A percentile compares a stretch with the other conserved stretches of the same genome.
These are phyloP conservation scores for Glycine soja DNA, from an alignment of 306 rosid species.

Conservation along the genomic window DNA sequence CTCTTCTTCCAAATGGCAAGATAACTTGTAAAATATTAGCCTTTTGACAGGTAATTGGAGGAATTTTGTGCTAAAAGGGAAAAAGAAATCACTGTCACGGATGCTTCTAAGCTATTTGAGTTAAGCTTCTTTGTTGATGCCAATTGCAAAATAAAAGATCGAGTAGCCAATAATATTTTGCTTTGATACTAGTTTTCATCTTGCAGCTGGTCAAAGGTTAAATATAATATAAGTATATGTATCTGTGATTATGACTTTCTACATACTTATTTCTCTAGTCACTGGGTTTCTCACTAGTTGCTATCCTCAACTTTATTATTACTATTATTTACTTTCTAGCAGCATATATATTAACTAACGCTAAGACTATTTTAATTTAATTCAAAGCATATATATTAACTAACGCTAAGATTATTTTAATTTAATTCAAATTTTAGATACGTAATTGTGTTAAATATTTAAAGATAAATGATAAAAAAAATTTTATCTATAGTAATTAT, in stretches of 20 bases:
- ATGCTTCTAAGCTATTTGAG: conserved; percentile 41
- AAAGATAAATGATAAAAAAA: no score
- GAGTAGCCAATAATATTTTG: conserved; percentile 37
- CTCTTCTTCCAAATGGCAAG: conserved; percentile 35
- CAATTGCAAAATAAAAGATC: conserved; percentile 10
- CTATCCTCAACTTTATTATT: conserved; percentile 8
- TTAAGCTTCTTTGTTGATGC: background rate
- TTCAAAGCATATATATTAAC: no score
- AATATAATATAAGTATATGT: background rate
- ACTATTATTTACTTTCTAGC: no score
- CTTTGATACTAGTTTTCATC: conserved; percentile 5
- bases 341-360: no score
- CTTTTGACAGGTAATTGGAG: background rate
- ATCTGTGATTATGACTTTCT: background rate
- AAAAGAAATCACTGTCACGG: conserved; percentile 23
- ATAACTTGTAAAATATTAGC: conserved; percentile 37
- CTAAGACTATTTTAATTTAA: no score
- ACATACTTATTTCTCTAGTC: background rate
- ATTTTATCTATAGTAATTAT: no score
- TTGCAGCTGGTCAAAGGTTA: background rate
- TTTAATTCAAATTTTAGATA: no score
- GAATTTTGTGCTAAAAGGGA: no score
- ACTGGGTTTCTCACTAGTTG: background rate
- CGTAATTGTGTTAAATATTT: no score
- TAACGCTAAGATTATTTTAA: no score